These are phyloP conservation scores for Aspergillus haitiensis DNA, from an alignment of 495 filamentous ascomycete genomes.

Conservation along the genomic window DNA sequence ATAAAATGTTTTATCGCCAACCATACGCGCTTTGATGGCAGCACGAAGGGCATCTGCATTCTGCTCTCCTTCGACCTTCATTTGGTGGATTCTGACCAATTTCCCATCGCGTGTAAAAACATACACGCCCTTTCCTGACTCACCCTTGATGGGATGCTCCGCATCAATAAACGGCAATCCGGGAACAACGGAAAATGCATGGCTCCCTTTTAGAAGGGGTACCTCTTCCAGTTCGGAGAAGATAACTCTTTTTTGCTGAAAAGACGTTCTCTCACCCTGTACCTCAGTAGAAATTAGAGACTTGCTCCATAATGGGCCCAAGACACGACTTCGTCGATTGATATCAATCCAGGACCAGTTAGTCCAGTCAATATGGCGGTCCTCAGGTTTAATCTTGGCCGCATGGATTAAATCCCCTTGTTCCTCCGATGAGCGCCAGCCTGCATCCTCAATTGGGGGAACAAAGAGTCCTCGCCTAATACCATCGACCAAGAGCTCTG, in stretches of 20 bases:
- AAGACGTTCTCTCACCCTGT: conserved; percentile 21
- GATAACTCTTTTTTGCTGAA: conserved; percentile 42
- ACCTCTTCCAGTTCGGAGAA: conserved; percentile 43
- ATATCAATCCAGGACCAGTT: conserved; percentile 51
- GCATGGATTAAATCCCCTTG: conserved; percentile 40
- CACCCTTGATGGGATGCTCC: conserved; percentile 28
- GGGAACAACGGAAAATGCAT: conserved; percentile 32
- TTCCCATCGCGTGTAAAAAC: conserved; percentile 42
- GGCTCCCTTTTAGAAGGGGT: conserved; percentile 30
- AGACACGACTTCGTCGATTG: conserved; percentile 46
- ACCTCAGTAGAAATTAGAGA: conserved; percentile 30
- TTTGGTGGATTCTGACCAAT: conserved; percentile 37
- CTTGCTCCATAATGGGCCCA: conserved; percentile 58
- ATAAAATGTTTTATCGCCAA: conserved; percentile 34
- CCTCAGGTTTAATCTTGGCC: conserved; percentile 53
- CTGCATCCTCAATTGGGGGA: conserved; percentile 52
- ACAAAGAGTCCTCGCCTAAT: conserved; percentile 63
- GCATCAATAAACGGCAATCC: conserved; percentile 43
- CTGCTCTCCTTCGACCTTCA: conserved; percentile 48
- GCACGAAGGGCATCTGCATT: conserved; percentile 40
- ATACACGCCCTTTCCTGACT: conserved; percentile 36
- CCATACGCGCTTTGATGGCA: conserved; percentile 46
- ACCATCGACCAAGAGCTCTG: conserved; percentile 60
- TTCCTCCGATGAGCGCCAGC: conserved; percentile 32
- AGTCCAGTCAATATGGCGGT: conserved; percentile 55